Base-by-base conservation (phyloP, 1,284 basidiomycete genomes). In the Irpex sp. region DNA sequence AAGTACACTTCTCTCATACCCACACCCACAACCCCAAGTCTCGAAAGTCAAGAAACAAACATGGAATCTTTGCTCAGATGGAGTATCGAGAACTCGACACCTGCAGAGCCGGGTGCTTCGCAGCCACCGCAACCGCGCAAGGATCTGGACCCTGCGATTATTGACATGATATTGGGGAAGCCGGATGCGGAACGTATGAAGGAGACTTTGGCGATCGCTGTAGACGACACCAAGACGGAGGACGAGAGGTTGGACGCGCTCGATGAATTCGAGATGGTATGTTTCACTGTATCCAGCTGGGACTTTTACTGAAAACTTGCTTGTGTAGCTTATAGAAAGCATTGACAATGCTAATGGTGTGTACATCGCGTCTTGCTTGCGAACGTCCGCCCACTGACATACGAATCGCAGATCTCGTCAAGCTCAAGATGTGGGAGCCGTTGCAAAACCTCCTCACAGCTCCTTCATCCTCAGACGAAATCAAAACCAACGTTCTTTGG, bases 311-410 rank as follows among this genome's bases (percentile, higher is more conserved):
- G 9, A 55, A 8, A 13, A n/a, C 5, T 37, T 6, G 39, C 7
- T 8, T 56, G 57, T 62, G 15, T 69, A 95, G 94, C 81, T 98
- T 31, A 85, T 98, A 67, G 95, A 98, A 74, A 85, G 87, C 55
- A 94, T 99, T 62, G 97, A 99, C 72, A 99, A 99, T 75, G 96
- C 97, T 2, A 98, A 95, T 73, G 89, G 92, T 92, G 67, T 63
- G 83, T 59, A 26, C 4, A 46, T 6, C 19, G 17, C 3, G 21
- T 19, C 43, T 6, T 46, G 37, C 66, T n/a, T n/a, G n/a, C n/a
- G n/a, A n/a, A n/a, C n/a, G n/a, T n/a, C n/a, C n/a, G n/a, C n/a
- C n/a, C n/a, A n/a, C n/a, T n/a, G n/a, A n/a, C n/a, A n/a, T n/a
- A n/a, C n/a, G n/a, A n/a, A n/a, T n/a, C n/a, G n/a, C n/a, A 94